Evolutionary conservation across 441 rosid species (phyloP).

Genomic region (Francoa sonchifolia): DNA sequence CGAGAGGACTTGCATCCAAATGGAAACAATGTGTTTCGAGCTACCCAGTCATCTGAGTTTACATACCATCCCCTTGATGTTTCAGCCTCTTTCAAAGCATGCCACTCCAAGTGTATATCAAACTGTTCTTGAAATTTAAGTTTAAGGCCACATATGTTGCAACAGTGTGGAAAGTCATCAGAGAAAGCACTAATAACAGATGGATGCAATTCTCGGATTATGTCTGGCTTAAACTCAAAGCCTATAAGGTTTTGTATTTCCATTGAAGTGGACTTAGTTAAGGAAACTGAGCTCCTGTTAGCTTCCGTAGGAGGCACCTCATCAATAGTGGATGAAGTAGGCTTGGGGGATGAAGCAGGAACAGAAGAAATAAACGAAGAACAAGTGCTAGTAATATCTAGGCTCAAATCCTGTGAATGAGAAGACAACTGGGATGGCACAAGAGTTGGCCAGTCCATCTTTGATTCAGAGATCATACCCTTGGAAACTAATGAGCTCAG

Average conservation of each 20-base stretch:
- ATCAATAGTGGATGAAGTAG: slow-evolving; percentile 17
- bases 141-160: slow-evolving; percentile 66
- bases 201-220: slow-evolving; percentile 68
- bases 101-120: slow-evolving; percentile 72
- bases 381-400: slow-evolving; percentile 15
- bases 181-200: slow-evolving; percentile 51
- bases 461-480: slow-evolving; percentile 83
- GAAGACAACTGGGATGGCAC: slow-evolving; percentile 20
- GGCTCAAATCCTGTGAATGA: slow-evolving; percentile 22
- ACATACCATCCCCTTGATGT: slow-evolving; percentile 60
- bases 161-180: slow-evolving; percentile 52
- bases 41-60: slow-evolving; percentile 52
- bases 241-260: slow-evolving; percentile 51
- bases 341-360: slow-evolving; percentile 19
- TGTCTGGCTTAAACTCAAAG: slow-evolving; percentile 58
- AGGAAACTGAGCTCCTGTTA: slow-evolving; percentile 19
- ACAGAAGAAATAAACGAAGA: slow-evolving; percentile 22
- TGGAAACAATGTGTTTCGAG: slow-evolving; percentile 28
- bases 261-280: slow-evolving; percentile 15
- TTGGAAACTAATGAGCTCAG: slow-evolving; percentile 79
- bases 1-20: slow-evolving; percentile 27
- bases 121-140: slow-evolving; percentile 57
- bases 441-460: slow-evolving; percentile 31
- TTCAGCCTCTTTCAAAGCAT: slow-evolving; percentile 34
- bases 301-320: slow-evolving; percentile 22